Conservation (phyloP, 2,329 filamentous ascomycete genomes). For the Penicillium sp. region DNA sequence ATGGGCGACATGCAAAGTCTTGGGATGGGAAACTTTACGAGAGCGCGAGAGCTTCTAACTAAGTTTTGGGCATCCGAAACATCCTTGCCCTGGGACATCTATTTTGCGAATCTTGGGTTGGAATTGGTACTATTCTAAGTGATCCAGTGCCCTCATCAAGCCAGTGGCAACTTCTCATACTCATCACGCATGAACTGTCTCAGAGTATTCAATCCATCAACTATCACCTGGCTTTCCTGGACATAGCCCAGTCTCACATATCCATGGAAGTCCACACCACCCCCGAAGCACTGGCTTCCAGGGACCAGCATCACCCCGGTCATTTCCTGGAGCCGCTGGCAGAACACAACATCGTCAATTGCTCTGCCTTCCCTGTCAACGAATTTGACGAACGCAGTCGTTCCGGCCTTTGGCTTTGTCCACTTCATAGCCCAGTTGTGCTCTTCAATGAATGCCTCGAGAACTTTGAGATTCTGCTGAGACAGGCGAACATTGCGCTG, state of each 20-base stretch:
- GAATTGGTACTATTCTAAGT: slow-evolving; percentile 27
- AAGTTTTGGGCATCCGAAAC: slow-evolving; percentile 23
- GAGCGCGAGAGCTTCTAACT: slow-evolving; percentile 19
- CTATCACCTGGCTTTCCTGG: slow-evolving; percentile 63
- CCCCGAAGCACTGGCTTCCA: slow-evolving; percentile 68
- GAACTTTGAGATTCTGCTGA: slow-evolving; percentile 59
- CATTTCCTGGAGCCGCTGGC: slow-evolving; percentile 61
- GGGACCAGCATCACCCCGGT: slow-evolving; percentile 71
- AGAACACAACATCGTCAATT: slow-evolving; percentile 68
- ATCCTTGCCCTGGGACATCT: slow-evolving; percentile 20
- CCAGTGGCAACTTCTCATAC: slow-evolving; percentile 42
- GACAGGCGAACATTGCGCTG: slow-evolving; percentile 61
- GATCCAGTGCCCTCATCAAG: neutral
- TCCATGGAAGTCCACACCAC: slow-evolving; percentile 62
- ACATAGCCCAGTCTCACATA: slow-evolving; percentile 75
- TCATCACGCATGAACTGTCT: slow-evolving; percentile 53
- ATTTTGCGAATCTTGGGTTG: slow-evolving; percentile 19
- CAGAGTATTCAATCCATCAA: slow-evolving; percentile 58
- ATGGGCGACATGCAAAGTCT: slow-evolving; percentile 29
- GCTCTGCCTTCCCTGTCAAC: slow-evolving; percentile 51
- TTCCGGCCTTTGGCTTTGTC: slow-evolving; percentile 70
- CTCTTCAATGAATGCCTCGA: slow-evolving; percentile 61
- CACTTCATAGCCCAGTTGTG: slow-evolving; percentile 60
- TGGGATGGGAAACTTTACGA: slow-evolving; percentile 31
- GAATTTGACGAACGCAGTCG: slow-evolving; percentile 72